These are phyloP conservation scores for Diospyros lotus DNA, from an alignment of 148 eudicot species.

Conservation along the genomic window DNA sequence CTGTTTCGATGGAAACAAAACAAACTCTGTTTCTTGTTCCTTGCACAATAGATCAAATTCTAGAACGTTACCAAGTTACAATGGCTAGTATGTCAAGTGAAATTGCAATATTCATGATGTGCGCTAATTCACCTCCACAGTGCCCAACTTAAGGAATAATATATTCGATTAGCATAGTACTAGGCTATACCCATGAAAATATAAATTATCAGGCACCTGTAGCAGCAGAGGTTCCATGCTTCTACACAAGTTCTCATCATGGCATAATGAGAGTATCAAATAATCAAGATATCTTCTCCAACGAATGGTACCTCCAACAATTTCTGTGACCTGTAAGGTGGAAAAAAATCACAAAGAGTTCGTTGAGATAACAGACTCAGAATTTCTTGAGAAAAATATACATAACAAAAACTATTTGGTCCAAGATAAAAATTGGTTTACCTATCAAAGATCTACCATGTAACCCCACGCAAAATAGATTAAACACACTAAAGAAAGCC, in stretches of 20 bases:
- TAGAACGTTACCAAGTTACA: not conserved
- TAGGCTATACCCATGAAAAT: not conserved
- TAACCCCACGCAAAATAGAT: not conserved
- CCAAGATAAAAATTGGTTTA: not conserved
- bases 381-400: not conserved
- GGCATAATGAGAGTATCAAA: slow-evolving; percentile 71
- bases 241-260: slow-evolving; percentile 53
- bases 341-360: not conserved
- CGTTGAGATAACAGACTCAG: not conserved
- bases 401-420: not conserved
- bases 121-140: not conserved
- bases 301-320: slow-evolving; percentile 92
- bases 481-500: slow-evolving; percentile 4
- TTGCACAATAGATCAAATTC: not conserved
- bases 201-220: slow-evolving; percentile 47
- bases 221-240: slow-evolving; percentile 90
- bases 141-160: not conserved
- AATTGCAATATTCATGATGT: not conserved
- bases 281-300: slow-evolving; percentile 96
- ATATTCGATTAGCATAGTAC: not conserved
- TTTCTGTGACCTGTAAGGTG: slow-evolving; percentile 67
- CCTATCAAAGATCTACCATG: not conserved
- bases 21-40: not conserved
- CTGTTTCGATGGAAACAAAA: too few relatives aligned
- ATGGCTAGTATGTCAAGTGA: not conserved